Evolutionary conservation across 1,139 yeast genomes (phyloP).

Genomic region (Torulaspora pretoriensis): DNA sequence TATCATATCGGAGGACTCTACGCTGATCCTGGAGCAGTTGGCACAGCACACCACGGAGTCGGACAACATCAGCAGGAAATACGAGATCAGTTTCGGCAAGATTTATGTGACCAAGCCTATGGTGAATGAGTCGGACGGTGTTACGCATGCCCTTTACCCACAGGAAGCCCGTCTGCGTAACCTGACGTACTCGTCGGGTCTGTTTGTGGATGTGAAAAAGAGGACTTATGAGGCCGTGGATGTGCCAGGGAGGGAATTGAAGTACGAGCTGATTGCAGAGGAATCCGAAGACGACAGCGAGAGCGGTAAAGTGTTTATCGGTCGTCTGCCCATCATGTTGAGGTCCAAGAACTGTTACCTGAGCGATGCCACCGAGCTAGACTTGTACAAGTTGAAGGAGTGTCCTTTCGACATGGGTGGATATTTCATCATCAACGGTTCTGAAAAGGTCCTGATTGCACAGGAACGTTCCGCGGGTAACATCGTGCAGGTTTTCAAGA

Average conservation of each 20-base stretch:
- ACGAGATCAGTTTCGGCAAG: conserved; percentile 94
- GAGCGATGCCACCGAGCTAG: conserved; percentile 89
- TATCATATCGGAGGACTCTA: conserved; percentile 92
- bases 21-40: conserved; percentile 91
- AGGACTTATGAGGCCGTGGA: conserved; percentile 82
- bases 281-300: conserved; percentile 52
- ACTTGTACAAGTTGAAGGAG: conserved; percentile 90
- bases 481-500: conserved; percentile 95
- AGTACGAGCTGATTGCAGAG: conserved; percentile 55
- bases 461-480: conserved; percentile 98
- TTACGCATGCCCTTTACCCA: conserved; percentile 96
- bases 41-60: conserved; percentile 94
- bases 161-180: conserved; percentile 97
- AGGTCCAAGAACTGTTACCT: conserved; percentile 94
- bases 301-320: conserved; percentile 80
- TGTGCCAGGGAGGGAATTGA: conserved; percentile 61
- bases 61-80: conserved; percentile 85
- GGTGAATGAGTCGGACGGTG: conserved; percentile 99
- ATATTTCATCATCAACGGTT: conserved; percentile 94
- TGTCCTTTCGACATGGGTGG: conserved; percentile 99
- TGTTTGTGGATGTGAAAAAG: conserved; percentile 93
- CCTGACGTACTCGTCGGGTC: conserved; percentile 91
- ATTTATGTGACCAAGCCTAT: conserved; percentile 95
- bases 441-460: conserved; percentile 95
- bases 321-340: conserved; percentile 97